These are phyloP conservation scores for Domatiomyces catenatus DNA, from an alignment of 2,329 filamentous ascomycete species.

Conservation along the genomic window DNA sequence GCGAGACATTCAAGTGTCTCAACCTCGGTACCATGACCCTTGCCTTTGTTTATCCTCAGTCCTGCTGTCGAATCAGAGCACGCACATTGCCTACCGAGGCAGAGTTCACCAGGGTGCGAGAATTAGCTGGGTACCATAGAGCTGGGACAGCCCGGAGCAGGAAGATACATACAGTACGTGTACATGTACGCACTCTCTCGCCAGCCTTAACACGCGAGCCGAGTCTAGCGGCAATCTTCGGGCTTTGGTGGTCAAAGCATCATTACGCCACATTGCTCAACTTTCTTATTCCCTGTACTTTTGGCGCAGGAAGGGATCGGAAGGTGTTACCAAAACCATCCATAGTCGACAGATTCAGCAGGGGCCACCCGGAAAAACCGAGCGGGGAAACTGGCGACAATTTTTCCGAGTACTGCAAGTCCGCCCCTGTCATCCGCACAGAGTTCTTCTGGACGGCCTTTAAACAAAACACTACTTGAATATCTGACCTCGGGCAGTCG, in stretches of 20 bases:
- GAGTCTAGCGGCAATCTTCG: not conserved
- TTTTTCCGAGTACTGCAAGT: not conserved
- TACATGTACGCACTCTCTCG: too few species aligned
- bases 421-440: not conserved
- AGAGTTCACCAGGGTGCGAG: not conserved
- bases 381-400: not conserved
- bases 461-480: not conserved
- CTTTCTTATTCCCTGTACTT: not conserved
- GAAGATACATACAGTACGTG: not conserved
- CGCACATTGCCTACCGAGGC: not conserved
- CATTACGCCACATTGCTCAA: not conserved
- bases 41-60: not conserved
- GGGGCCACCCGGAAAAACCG: not conserved
- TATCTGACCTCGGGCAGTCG: not conserved
- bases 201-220: not conserved
- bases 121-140: not conserved
- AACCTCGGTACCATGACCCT: not conserved
- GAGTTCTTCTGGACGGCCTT: not conserved
- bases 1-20: not conserved
- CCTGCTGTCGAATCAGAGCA: not conserved
- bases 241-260: not conserved
- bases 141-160: not conserved
- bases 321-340: not conserved
- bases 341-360: not conserved
- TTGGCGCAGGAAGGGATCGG: not conserved